phyloP scores from a whole-genome alignment of 108 stramenopile species.

The Pseudonitzschia pungens region DNA sequence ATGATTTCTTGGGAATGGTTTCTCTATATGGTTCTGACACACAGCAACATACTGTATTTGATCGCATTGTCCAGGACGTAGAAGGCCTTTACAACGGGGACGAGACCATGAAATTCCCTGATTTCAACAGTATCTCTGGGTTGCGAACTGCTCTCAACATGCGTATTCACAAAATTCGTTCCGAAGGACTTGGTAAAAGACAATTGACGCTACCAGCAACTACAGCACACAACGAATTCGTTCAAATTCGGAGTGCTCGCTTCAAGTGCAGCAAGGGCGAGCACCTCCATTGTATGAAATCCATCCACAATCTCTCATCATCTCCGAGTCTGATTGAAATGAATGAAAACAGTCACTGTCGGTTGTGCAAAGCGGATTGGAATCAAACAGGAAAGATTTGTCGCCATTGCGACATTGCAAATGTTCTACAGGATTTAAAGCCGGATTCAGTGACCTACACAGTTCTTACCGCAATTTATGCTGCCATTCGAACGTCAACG shows the following conservation, averaged over 20 bases:
- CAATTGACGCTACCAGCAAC: not conserved
- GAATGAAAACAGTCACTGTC: slow-evolving; percentile 52
- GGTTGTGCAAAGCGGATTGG: slow-evolving; percentile 54
- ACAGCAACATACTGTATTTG: slow-evolving; percentile 37
- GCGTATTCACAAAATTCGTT: slow-evolving; percentile 31
- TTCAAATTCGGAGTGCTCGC: slow-evolving; percentile 16
- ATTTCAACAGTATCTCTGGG: slow-evolving; percentile 38
- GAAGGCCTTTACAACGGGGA: slow-evolving; percentile 13
- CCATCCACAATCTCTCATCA: slow-evolving; percentile 25
- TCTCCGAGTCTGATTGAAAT: slow-evolving; percentile 35
- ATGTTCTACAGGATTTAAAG: slow-evolving; percentile 38
- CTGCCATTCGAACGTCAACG: slow-evolving; percentile 21
- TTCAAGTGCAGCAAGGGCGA: slow-evolving; percentile 27
- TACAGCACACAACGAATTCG: slow-evolving; percentile 19
- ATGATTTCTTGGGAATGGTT: slow-evolving; percentile 43
- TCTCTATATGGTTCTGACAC: slow-evolving; percentile 32
- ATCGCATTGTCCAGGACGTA: slow-evolving; percentile 40
- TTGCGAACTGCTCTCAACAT: slow-evolving; percentile 38
- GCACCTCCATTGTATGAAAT: slow-evolving; percentile 22
- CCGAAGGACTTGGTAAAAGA: slow-evolving; percentile 26
- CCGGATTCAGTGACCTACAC: slow-evolving; percentile 26
- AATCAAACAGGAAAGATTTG: slow-evolving; percentile 52
- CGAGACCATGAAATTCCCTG: slow-evolving; percentile 38
- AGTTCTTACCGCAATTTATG: slow-evolving; percentile 28
- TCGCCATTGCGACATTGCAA: slow-evolving; percentile 36